Conservation (phyloP, 2,329 filamentous ascomycete species). For the Aspergillus flavus region DNA sequence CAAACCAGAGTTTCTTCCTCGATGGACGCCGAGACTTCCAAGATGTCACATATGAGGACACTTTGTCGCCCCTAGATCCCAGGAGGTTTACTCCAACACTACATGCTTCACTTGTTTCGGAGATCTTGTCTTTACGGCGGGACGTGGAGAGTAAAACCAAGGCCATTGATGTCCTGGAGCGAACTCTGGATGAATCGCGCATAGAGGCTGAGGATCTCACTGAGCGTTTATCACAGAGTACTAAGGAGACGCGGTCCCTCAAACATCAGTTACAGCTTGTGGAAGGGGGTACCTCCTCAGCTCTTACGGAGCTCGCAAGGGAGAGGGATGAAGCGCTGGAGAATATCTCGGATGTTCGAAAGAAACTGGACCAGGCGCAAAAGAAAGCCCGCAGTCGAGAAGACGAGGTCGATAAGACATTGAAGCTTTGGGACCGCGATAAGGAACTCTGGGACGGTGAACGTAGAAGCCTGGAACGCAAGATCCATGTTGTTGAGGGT, state of each 20-base stretch:
- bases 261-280: constrained; percentile 85
- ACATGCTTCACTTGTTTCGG: constrained; percentile 90
- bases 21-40: constrained; percentile 42
- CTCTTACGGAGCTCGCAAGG: constrained; percentile 76
- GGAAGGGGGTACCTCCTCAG: constrained; percentile 85
- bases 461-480: constrained; percentile 77
- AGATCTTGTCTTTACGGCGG: constrained; percentile 82
- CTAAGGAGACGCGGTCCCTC: constrained; percentile 76
- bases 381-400: constrained; percentile 79
- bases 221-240: constrained; percentile 61
- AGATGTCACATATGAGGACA: constrained; percentile 58
- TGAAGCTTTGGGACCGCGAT: constrained; percentile 80
- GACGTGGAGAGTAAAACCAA: constrained; percentile 89
- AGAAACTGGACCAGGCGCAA: constrained; percentile 74
- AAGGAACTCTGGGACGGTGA: constrained; percentile 84
- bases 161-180: constrained; percentile 83
- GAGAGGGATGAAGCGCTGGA: constrained; percentile 86
- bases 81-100: constrained; percentile 92
- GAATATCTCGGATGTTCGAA: constrained; percentile 69
- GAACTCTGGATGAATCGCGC: constrained; percentile 68
- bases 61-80: constrained; percentile 77
- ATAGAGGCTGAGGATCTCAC: constrained; percentile 75
- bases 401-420: constrained; percentile 76
- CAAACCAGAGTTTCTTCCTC: constrained; percentile 45
- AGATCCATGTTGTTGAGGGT: constrained; percentile 85